Evolutionary conservation across 2,329 filamentous ascomycete genomes (phyloP), one percentile per base, ranked within the genome.

Genomic region (Cryphonectria parasitica): DNA sequence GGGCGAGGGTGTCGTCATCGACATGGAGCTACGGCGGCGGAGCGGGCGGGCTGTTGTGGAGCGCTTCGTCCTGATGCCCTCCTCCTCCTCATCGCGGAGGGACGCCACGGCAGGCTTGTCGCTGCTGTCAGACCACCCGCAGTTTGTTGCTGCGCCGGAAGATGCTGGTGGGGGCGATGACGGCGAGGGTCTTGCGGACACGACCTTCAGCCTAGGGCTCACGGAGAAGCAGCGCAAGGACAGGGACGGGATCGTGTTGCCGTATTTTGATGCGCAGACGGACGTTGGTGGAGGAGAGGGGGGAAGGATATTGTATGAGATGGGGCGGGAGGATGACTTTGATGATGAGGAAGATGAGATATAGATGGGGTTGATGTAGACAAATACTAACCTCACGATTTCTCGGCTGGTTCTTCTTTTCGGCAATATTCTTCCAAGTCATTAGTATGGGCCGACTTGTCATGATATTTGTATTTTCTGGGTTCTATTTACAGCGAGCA

Each of bases 201-300:
- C 92, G 13, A 97, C 95, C 0, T 99, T 99, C 78, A 91, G 92
- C 74, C 82, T 99, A 4, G 91, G 91, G 0, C 83, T 99, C 71
- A 98, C 95, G 25, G 95, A 97, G 71, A 94, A 96, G 83, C 96
- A 99, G 83, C 88, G 92, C 75, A 86, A 87, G 74, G 95, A 97
- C 66, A 85, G 96, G 36, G 95, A 98, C 76, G 93, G 92, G 0
- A 93, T 99, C 11, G 92, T 98, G 56, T 79, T 98, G 80, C 96
- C 96, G 22, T 98, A 99, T 79, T 98, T 97, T 81, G 96, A 99
- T 83, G 96, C 96, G 34, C 96, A 99, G 85, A 93, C 90, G 67
- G 91, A 91, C 64, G 87, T 90, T 66, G 91, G 90, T 0, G 87
- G 89, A 0, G 95, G 95, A 0, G 94, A 97, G 76, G 95, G 96